Evolutionary conservation across 1,284 basidiomycete species (phyloP), one percentile per base, ranked within the genome.

Genomic region (Farysia itapuensis): DNA sequence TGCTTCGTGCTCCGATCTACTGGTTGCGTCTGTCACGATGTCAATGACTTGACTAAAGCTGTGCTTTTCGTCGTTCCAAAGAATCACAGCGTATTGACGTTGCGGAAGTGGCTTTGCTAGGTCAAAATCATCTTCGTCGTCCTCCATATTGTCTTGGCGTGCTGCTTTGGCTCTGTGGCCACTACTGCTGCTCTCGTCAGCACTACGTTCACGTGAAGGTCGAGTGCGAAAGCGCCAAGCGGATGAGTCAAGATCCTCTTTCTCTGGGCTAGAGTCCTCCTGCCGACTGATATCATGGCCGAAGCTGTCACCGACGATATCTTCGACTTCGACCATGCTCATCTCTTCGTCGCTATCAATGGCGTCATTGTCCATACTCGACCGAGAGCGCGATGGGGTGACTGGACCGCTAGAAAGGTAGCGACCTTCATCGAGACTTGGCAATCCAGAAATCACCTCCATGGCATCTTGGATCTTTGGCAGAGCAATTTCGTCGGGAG

Each of bases 1-100:
- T 0, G 88, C 88, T 16, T 67, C 67, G 32, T 63, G 50, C 25
- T 74, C 70, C 19, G 67, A 57, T 18, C 57, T 39, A 2, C 52
- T 52, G 1, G 60, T 64, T 8, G 64, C 68, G 20, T 71, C 66
- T n/a, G 48, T 64, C 36, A 72, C 66, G 19, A 59, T 88, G 57
- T 87, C 84, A 43, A 88, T 87, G 44, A 96, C 86, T 72, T 97
- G 90, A 40, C 87, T 86, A 67, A 89, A 89, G 2, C 90, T 92
- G 77, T 97, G 95, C 67, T 92, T 95, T 77, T 99, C 95, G 78
- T 97, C 94, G 77, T 95, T 93, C 92, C 92, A 97, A 2, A 97
- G 79, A 15, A 95, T 81, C 42, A 97, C 83, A 18, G 88, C 88
- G 83, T 56, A 93, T 86, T 59, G 84, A 12, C 61, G 68, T 26